phyloP scores from a whole-genome alignment of 805 yeast species.

The Jamesozyma piceae region DNA sequence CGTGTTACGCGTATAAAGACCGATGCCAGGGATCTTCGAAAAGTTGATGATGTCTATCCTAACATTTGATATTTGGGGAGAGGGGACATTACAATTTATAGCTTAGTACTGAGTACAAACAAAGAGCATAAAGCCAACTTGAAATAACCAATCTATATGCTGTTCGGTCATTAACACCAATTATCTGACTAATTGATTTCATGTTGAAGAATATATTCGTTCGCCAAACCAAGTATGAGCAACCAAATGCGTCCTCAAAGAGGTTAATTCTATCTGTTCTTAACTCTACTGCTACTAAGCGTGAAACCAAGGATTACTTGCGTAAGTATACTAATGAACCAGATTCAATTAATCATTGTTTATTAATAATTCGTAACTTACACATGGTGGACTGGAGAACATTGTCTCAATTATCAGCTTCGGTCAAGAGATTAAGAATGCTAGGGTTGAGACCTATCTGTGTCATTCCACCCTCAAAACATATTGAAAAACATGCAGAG shows the following conservation, averaged over 20 bases:
- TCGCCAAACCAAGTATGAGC: slow-evolving; percentile 10
- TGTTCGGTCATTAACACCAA: background rate
- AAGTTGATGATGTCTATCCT: no score
- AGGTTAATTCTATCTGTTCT: slow-evolving; percentile 76
- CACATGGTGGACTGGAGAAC: slow-evolving; percentile 4
- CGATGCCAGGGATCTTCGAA: no score
- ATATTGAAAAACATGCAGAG: slow-evolving; percentile 14
- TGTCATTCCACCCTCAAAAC: slow-evolving; percentile 37
- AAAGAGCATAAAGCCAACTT: background rate
- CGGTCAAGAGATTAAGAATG: slow-evolving; percentile 21
- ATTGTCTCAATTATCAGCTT: slow-evolving; percentile 14
- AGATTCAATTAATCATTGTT: slow-evolving; percentile 16
- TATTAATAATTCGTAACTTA: slow-evolving; percentile 23
- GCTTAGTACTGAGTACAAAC: background rate
- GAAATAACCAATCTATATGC: background rate
- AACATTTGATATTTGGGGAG: no score
- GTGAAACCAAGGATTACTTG: slow-evolving; percentile 80
- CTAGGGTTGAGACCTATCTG: slow-evolving; percentile 68
- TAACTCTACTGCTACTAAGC: slow-evolving; percentile 83
- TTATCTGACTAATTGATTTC: background rate
- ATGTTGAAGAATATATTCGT: slow-evolving; percentile 18
- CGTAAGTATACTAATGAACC: slow-evolving; percentile 44
- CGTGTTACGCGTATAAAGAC: background rate
- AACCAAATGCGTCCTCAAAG: slow-evolving; percentile 30
- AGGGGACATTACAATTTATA: no score